Percentiles rank a stretch among this genome's conserved stretches.
These are phyloP conservation scores for Moniliophthora roreri DNA, from an alignment of 1,284 basidiomycete genomes.

Conservation along the genomic window DNA sequence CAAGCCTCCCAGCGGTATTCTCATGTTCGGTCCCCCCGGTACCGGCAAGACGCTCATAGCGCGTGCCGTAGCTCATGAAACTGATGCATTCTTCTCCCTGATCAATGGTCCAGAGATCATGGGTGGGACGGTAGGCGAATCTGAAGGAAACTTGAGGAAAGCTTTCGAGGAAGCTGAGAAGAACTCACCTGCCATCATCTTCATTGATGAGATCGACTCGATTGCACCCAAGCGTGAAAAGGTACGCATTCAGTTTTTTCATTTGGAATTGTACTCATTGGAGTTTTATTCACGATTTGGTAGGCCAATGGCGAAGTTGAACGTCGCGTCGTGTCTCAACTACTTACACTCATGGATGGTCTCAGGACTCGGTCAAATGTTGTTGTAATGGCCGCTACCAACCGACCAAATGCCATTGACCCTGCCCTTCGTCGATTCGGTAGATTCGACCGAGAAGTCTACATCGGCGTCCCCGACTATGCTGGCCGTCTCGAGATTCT, in stretches of 20 bases:
- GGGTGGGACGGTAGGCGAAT: slow-evolving; percentile 99
- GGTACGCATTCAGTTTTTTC: slow-evolving; percentile 37
- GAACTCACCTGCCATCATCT: slow-evolving; percentile 99
- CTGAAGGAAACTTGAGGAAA: slow-evolving; percentile 95
- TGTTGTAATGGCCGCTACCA: slow-evolving; percentile 99
- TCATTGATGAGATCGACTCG: slow-evolving; percentile 99
- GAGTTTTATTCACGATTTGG: slow-evolving; percentile 17
- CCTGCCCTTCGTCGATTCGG: slow-evolving; percentile 97
- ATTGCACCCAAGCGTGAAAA: slow-evolving; percentile 99
- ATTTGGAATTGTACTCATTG: too few species aligned
- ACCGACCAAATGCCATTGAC: slow-evolving; percentile 98
- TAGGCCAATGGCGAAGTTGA: slow-evolving; percentile 99
- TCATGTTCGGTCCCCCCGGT: slow-evolving; percentile 96
- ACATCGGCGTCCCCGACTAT: slow-evolving; percentile 98
- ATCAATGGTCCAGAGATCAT: slow-evolving; percentile 99
- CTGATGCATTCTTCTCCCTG: slow-evolving; percentile 99
- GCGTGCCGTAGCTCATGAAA: slow-evolving; percentile 98
- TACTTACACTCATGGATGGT: slow-evolving; percentile 98
- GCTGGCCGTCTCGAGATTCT: slow-evolving; percentile 98
- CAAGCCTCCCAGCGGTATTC: slow-evolving; percentile 97
- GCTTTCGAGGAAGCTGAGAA: slow-evolving; percentile 99
- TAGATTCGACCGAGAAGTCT: slow-evolving; percentile 98
- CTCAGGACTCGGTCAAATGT: slow-evolving; percentile 98
- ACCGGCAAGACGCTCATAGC: slow-evolving; percentile 99
- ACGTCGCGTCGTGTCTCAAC: slow-evolving; percentile 97